Evolutionary conservation across 2,329 filamentous ascomycete genomes (phyloP), one percentile per base, ranked within the genome.

Genomic region (Fusarium pilosicola): DNA sequence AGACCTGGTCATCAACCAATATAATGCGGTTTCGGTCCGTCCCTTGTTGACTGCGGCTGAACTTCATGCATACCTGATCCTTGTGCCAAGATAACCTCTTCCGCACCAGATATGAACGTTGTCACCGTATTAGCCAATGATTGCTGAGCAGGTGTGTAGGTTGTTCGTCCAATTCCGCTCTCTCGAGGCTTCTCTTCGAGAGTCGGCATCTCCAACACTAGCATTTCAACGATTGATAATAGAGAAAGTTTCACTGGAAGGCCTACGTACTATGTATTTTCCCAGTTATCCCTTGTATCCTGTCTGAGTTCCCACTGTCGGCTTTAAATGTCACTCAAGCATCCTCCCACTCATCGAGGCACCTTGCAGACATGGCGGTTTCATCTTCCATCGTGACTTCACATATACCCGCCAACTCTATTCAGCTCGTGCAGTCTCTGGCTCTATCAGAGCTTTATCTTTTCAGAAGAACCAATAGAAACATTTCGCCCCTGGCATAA

Each of bases 371-470:
- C 28, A 71, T 69, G 62, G 69, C 59, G 58, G 62, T 77, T 76
- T 76, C 55, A 62, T 58, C 51, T 62, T 18, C 17, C 46, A 65
- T 68, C 64, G 68, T 73, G 75, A 58, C 52, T 52, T 71, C 65
- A 39, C 41, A 18, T 49, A 52, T 41, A 71, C 54, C 69, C 49
- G 62, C 62, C 59, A 58, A 48, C 28, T 56, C 38, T 68, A 15
- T 67, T 75, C 75, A 77, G 75, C 75, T 75, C 68, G 66, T 70
- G 74, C 72, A 74, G 28, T 36, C 20, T 15, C 32, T 13, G 41
- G 39, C n/a, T 49, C 39, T 57, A 60, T 59, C 44, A 38, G 57
- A 38, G 66, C 62, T 60, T 57, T 55, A 64, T 51, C 41, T 34
- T 24, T 24, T 13, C 3, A 48, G 15, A 48, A 26, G 44, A 7